A percentile compares a stretch with the other conserved stretches of the same genome.
phyloP scores from a whole-genome alignment of 2,329 filamentous ascomycete genomes.

The Sporothrix protearum region DNA sequence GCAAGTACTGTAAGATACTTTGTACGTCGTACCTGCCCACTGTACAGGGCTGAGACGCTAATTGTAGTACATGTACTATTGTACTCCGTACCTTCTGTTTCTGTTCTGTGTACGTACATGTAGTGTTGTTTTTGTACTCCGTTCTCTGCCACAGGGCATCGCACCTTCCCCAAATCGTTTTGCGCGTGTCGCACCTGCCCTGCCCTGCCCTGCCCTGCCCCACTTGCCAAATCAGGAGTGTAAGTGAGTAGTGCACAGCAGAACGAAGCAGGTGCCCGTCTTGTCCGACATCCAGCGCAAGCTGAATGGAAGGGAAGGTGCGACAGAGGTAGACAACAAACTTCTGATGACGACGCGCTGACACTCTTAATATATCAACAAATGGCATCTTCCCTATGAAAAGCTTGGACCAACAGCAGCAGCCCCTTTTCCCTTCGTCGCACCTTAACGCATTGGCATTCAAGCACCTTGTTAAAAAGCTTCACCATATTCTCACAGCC shows the following conservation, averaged over 20 bases:
- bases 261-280: not conserved
- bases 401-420: not conserved
- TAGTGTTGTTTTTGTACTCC: not conserved
- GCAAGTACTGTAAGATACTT: no score
- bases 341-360: not conserved
- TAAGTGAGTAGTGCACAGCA: slow-evolving; percentile 12
- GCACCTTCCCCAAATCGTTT: not conserved
- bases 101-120: not conserved
- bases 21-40: not conserved
- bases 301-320: not conserved
- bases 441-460: not conserved
- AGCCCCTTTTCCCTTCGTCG: not conserved
- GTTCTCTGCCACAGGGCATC: not conserved
- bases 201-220: not conserved
- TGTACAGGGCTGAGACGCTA: slow-evolving; percentile 14
- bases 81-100: not conserved
- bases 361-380: not conserved
- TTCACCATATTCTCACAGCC: not conserved
- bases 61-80: not conserved
- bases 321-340: not conserved
- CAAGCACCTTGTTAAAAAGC: not conserved
- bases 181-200: slow-evolving; percentile 11
- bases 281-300: not conserved
- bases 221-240: slow-evolving; percentile 17
- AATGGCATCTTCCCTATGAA: not conserved